A percentile compares a stretch with the other conserved stretches of the same genome.
phyloP scores from a whole-genome alignment of 2,329 filamentous ascomycete genomes.

The Microcyclospora tardicrescens region DNA sequence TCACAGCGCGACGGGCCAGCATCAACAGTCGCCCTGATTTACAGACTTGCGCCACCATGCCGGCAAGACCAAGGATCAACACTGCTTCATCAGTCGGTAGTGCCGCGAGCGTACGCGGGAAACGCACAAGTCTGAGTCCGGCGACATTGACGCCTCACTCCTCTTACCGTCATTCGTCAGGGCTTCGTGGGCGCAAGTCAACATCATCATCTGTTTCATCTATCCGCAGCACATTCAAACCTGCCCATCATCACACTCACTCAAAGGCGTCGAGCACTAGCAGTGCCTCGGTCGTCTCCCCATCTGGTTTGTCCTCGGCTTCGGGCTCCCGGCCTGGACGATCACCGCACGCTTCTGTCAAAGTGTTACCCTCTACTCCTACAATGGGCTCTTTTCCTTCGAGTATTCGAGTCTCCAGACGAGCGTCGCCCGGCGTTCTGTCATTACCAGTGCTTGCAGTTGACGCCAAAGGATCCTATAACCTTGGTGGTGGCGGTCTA shows the following conservation, averaged over 20 bases:
- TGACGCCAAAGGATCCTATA: conserved; percentile 14
- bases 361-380: conserved; percentile 86
- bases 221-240: conserved; percentile 78
- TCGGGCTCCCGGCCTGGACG: conserved; percentile 51
- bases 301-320: conserved; percentile 31
- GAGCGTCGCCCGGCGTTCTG: conserved; percentile 20
- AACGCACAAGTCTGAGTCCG: conserved; percentile 48
- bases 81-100: conserved; percentile 27
- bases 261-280: conserved; percentile 87
- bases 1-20: conserved; percentile 19
- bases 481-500: conserved; percentile 31
- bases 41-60: conserved; percentile 25
- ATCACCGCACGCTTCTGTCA: conserved; percentile 80
- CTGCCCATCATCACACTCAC: conserved; percentile 64
- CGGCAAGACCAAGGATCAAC: conserved; percentile 30
- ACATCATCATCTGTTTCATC: conserved; percentile 93
- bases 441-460: neutral
- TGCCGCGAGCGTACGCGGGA: conserved; percentile 19
- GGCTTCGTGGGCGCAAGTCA: conserved; percentile 81
- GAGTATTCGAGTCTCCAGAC: conserved; percentile 56
- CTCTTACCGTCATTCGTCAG: conserved; percentile 66
- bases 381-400: conserved; percentile 63
- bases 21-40: conserved; percentile 27
- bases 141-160: conserved; percentile 79
- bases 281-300: conserved; percentile 51